These are phyloP conservation scores for Carex littledalei DNA, from an alignment of 176 grass and related monocot genomes.

Conservation along the genomic window DNA sequence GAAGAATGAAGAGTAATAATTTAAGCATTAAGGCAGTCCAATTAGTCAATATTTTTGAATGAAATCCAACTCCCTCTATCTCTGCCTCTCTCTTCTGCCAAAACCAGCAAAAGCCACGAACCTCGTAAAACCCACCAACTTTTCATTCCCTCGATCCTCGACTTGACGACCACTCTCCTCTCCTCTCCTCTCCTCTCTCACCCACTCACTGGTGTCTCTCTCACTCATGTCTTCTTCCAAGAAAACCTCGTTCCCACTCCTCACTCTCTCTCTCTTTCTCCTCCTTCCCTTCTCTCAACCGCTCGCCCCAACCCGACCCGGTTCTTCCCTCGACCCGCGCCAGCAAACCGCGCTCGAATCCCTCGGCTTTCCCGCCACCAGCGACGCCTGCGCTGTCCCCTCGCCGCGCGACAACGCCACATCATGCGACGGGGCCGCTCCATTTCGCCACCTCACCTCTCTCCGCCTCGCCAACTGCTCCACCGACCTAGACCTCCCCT, in stretches of 20 bases:
- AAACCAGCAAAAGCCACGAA: constrained; percentile 10
- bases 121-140: constrained; percentile 24
- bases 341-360: constrained; percentile 66
- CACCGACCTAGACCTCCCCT: constrained; percentile 52
- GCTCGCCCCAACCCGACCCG: not conserved
- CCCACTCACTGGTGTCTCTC: not conserved
- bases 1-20: no score
- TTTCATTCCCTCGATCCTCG: constrained; percentile 14
- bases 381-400: constrained; percentile 43
- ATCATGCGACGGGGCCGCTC: constrained; percentile 52
- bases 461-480: constrained; percentile 79
- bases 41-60: no score
- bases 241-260: not conserved
- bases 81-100: not conserved
- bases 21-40: no score
- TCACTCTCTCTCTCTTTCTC: not conserved
- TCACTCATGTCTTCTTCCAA: constrained; percentile 24
- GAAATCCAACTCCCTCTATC: not conserved
- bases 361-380: constrained; percentile 38
- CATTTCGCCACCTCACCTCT: constrained; percentile 66
- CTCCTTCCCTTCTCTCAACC: not conserved
- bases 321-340: constrained; percentile 54
- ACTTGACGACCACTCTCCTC: constrained; percentile 5
- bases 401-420: constrained; percentile 27
- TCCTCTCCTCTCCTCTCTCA: constrained; percentile 2